These are phyloP conservation scores for Neophaeococcomyces aloes DNA, from an alignment of 2,329 filamentous ascomycete genomes.

Conservation along the genomic window DNA sequence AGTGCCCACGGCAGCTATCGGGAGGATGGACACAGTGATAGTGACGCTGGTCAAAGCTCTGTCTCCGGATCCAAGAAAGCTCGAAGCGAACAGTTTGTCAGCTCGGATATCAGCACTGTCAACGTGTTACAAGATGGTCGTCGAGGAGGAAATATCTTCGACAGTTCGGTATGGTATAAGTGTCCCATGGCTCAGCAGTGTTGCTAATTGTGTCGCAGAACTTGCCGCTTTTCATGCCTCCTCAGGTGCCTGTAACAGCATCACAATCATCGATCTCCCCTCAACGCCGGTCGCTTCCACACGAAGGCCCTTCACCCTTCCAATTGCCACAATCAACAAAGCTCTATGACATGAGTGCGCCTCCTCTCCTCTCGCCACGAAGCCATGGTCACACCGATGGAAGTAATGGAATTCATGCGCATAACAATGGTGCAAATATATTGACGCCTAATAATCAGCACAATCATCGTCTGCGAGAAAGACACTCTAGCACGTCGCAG, in stretches of 20 bases:
- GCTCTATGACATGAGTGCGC: constrained; percentile 51
- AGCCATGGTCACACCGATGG: constrained; percentile 51
- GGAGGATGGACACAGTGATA: constrained; percentile 82
- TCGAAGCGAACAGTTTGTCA: constrained; percentile 75
- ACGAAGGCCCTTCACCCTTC: constrained; percentile 62
- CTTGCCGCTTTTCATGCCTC: constrained; percentile 86
- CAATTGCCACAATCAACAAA: constrained; percentile 60
- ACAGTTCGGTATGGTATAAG: constrained; percentile 75
- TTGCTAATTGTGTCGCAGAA: constrained; percentile 50
- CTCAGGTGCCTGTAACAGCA: constrained; percentile 84
- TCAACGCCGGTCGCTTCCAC: constrained; percentile 68
- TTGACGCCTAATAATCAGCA: constrained; percentile 35
- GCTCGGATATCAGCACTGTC: constrained; percentile 93
- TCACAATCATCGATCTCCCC: constrained; percentile 97
- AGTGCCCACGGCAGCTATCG: constrained; percentile 48
- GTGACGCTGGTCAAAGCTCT: constrained; percentile 68
- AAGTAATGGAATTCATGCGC: constrained; percentile 23
- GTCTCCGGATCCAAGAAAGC: constrained; percentile 59
- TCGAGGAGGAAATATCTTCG: constrained; percentile 85
- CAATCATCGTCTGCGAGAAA: constrained; percentile 56
- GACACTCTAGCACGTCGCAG: constrained; percentile 42
- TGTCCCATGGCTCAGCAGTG: background rate
- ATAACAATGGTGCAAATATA: constrained; percentile 17
- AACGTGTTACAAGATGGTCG: constrained; percentile 97
- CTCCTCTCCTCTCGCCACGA: constrained; percentile 75